Conservation (phyloP, 106 monocot genomes). For the Platanthera guangdongensis region DNA sequence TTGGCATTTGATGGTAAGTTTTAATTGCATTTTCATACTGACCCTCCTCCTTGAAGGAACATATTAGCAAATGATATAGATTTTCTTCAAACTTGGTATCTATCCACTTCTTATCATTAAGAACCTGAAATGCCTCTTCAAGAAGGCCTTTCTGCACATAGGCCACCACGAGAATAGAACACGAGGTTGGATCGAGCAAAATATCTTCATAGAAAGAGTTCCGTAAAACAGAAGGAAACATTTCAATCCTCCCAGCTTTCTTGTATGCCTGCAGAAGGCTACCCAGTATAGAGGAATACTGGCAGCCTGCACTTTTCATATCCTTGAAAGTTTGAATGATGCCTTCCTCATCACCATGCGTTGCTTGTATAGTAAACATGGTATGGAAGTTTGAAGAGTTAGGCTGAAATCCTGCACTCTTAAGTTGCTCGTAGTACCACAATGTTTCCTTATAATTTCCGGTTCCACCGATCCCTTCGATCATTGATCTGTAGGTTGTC, state of each 20-base stretch:
- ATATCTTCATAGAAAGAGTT: conserved; percentile 61
- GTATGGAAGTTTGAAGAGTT: conserved; percentile 92
- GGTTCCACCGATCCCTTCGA: conserved; percentile 78
- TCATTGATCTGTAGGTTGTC: conserved; percentile 87
- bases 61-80: conserved; percentile 83
- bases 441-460: conserved; percentile 52
- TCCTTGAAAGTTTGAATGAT: conserved; percentile 52
- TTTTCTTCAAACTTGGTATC: conserved; percentile 75
- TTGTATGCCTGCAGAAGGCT: conserved; percentile 81
- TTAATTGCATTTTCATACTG: conserved; percentile 46
- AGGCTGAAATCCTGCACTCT: conserved; percentile 53
- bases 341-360: conserved; percentile 52
- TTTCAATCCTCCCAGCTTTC: conserved; percentile 42
- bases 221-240: conserved; percentile 42
- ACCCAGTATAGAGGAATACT: conserved; percentile 56
- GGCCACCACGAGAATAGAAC: conserved; percentile 62
- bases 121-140: conserved; percentile 55
- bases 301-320: conserved; percentile 55
- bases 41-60: conserved; percentile 83
- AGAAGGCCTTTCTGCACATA: conserved; percentile 59
- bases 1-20: conserved; percentile 59
- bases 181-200: conserved; percentile 65
- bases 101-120: conserved; percentile 60
- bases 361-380: conserved; percentile 85
- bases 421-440: conserved; percentile 67